Conservation (phyloP, 2,329 filamentous ascomycete genomes). For the Chlorencoelia australis region DNA sequence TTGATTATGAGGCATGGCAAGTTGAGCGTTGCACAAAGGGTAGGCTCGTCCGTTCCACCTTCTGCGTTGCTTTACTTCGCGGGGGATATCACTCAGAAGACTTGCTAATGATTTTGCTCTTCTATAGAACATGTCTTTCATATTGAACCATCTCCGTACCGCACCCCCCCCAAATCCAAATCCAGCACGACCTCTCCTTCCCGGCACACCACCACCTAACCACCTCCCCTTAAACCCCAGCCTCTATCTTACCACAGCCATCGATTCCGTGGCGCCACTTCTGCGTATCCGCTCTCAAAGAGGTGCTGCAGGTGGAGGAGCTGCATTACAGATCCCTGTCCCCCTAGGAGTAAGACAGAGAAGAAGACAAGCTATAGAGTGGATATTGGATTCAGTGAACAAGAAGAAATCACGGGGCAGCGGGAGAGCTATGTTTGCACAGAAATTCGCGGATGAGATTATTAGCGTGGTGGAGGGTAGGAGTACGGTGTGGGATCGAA, state of each 20-base stretch:
- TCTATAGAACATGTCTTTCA: constrained; percentile 67
- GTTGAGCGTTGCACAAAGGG: constrained; percentile 78
- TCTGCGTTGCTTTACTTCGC: constrained; percentile 13
- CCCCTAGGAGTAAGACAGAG: constrained; percentile 68
- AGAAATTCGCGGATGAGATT: constrained; percentile 75
- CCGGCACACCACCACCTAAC: constrained; percentile 63
- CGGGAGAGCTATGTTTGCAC: constrained; percentile 62
- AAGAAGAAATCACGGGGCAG: constrained; percentile 67
- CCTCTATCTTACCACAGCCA: constrained; percentile 77
- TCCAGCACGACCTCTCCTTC: constrained; percentile 59
- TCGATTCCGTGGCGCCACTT: constrained; percentile 88
- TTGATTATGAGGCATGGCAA: constrained; percentile 89
- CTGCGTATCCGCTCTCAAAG: constrained; percentile 67
- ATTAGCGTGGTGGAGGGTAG: constrained; percentile 79
- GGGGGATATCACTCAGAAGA: constrained; percentile 5
- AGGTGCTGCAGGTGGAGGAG: constrained; percentile 78
- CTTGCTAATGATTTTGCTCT: constrained; percentile 9
- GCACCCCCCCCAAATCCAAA: constrained; percentile 68
- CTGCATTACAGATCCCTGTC: constrained; percentile 69
- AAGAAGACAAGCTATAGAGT: constrained; percentile 67
- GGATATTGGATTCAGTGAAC: constrained; percentile 78
- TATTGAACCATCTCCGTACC: constrained; percentile 78
- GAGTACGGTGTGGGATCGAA: constrained; percentile 75
- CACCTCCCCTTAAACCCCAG: constrained; percentile 84
- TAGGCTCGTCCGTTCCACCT: constrained; percentile 32